A percentile compares a stretch with the other conserved stretches of the same genome.
phyloP scores from a whole-genome alignment of 2,329 filamentous ascomycete species.

The Bipolaris sorokiniana region DNA sequence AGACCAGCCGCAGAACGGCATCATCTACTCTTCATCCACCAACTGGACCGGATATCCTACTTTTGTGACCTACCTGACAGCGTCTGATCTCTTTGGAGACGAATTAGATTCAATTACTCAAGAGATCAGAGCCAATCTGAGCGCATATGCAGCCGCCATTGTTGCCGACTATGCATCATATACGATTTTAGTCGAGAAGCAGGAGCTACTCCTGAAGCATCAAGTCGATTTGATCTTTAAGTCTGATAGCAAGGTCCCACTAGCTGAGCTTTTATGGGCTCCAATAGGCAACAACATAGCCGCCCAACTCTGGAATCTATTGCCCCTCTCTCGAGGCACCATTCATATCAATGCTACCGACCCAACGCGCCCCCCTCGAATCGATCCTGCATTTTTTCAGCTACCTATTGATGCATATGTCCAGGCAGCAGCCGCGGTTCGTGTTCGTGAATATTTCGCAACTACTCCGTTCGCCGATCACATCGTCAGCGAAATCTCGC shows the following conservation, averaged over 20 bases:
- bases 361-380: slow-evolving; percentile 44
- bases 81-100: slow-evolving; percentile 45
- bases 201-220: slow-evolving; percentile 52
- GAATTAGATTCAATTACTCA: slow-evolving; percentile 30
- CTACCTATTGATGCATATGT: slow-evolving; percentile 48
- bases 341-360: slow-evolving; percentile 43
- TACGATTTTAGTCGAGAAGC: slow-evolving; percentile 33
- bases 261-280: slow-evolving; percentile 56
- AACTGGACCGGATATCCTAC: slow-evolving; percentile 49
- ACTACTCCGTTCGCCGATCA: slow-evolving; percentile 34
- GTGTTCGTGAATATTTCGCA: slow-evolving; percentile 38
- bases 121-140: slow-evolving; percentile 33
- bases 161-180: slow-evolving; percentile 25
- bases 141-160: slow-evolving; percentile 36
- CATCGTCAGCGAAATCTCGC: slow-evolving; percentile 27
- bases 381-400: slow-evolving; percentile 54
- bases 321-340: slow-evolving; percentile 46
- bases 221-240: slow-evolving; percentile 59
- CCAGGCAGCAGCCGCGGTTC: slow-evolving; percentile 44
- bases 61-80: slow-evolving; percentile 47
- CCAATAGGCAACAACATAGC: slow-evolving; percentile 40
- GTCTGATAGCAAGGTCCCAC: slow-evolving; percentile 47
- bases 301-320: slow-evolving; percentile 49
- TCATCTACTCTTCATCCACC: slow-evolving; percentile 33
- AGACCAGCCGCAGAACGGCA: slow-evolving; percentile 42